These are phyloP conservation scores for Dissophora globulifera DNA, from an alignment of 192 early-diverging fungal species.

Conservation along the genomic window DNA sequence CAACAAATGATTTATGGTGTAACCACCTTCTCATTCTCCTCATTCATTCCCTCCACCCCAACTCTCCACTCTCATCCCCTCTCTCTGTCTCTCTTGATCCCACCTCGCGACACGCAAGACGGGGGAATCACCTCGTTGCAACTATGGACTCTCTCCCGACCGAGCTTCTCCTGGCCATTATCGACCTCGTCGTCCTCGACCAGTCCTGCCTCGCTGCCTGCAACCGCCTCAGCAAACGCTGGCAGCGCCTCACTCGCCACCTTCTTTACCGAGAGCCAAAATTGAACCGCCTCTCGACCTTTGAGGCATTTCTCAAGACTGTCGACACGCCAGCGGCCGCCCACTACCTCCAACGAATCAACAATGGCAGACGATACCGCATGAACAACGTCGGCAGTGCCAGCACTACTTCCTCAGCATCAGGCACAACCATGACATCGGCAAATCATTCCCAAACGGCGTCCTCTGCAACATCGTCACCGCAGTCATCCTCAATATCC, in stretches of 20 bases:
- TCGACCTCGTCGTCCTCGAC: constrained; percentile 9
- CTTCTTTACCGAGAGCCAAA: constrained; percentile 23
- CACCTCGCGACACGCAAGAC: background rate
- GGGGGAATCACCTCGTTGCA: background rate
- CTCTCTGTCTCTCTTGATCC: background rate
- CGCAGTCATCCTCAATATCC: background rate
- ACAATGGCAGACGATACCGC: no score
- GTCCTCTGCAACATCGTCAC: background rate
- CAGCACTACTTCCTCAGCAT: background rate
- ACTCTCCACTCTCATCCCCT: background rate
- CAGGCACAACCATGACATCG: no score
- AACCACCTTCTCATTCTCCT: no score
- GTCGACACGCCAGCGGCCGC: constrained; percentile 4
- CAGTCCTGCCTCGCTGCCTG: constrained; percentile 21
- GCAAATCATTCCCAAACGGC: no score
- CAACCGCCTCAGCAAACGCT: constrained; percentile 24
- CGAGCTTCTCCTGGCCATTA: constrained; percentile 29
- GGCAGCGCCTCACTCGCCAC: constrained; percentile 27
- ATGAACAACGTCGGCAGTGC: no score
- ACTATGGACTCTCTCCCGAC: constrained; percentile 39
- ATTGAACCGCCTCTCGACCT: background rate
- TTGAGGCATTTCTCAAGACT: constrained; percentile 20
- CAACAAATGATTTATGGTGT: no score
- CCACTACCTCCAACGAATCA: background rate
- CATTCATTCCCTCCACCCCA: no score